Base-by-base conservation (phyloP, 1,139 yeast genomes). In the Geotrichum siamense region DNA sequence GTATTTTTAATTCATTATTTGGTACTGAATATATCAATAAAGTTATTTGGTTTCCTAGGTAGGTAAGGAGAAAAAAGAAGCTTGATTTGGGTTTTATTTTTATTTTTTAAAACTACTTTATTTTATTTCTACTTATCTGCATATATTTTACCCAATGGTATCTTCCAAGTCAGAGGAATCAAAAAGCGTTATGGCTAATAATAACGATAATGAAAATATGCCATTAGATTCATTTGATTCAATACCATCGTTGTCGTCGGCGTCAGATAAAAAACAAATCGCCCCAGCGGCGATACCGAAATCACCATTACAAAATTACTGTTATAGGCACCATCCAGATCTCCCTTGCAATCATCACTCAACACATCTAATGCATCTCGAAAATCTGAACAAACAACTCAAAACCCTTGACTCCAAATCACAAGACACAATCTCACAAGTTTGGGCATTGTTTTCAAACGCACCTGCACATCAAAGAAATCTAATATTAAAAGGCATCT, bases 281-380 rank as follows among this genome's bases (percentile, higher is more conserved):
- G 20, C 41, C 17, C 9, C 27, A 23, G 38, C 32, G 13, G 23
- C 26, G 5, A 20, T 31, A 5, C 38, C 44, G 9, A 31, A 35
- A 39, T 27, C 31, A 10, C 31, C 45, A 20, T 35, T 38, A 37
- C 41, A 47, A 30, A 47, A 47, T 53, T 87, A 77, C 63, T 89
- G 97, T 60, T 89, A 89, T 62, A 71, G 97, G 45, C 97, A 89
- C 63, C 85, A 89, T 57, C 97, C 97, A 3, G 91, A 83, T 46
- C 72, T 81, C 44, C 71, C 75, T 27, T 78, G 87, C 59, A 81
- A 80, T 60, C 79, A 81, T 54, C 73, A 71, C 47, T 78, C 85
- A 1, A 80, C 77, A 45, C 63, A 62, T 34, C 76, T 78, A 53
- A 76, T 83, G 81, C 69, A 68, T 40, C 16, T 33, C 4, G 26